A percentile compares a stretch with the other conserved stretches of the same genome.
phyloP scores from a whole-genome alignment of 805 yeast genomes.

The Phaffomyces thermotolerans region DNA sequence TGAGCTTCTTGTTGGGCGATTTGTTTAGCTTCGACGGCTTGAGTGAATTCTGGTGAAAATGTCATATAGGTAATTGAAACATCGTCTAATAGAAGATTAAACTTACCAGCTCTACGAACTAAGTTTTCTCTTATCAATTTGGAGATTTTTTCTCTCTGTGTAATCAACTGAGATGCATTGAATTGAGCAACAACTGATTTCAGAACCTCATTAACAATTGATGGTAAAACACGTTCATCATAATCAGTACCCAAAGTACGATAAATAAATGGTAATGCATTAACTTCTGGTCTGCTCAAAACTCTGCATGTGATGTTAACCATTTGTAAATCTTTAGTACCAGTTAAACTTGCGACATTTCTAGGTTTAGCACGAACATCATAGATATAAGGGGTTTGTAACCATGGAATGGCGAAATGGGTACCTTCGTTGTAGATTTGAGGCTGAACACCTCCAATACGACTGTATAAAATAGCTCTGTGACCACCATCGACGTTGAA shows the following conservation, averaged over 20 bases:
- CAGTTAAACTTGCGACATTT: constrained; percentile 91
- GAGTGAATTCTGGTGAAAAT: constrained; percentile 94
- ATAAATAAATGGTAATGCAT: constrained; percentile 73
- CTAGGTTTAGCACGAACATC: constrained; percentile 97
- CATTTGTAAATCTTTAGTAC: constrained; percentile 98
- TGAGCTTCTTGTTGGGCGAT: constrained; percentile 99
- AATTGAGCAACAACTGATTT: constrained; percentile 97
- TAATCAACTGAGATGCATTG: constrained; percentile 95
- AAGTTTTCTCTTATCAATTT: constrained; percentile 85
- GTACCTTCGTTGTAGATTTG: constrained; percentile 89
- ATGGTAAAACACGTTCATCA: constrained; percentile 94
- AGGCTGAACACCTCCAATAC: constrained; percentile 78
- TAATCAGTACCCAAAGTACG: constrained; percentile 92
- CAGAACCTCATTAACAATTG: constrained; percentile 96
- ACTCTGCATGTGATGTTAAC: constrained; percentile 99
- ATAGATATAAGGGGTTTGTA: constrained; percentile 85
- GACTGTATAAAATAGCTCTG: constrained; percentile 88
- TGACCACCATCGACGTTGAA: constrained; percentile 98
- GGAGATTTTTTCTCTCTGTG: constrained; percentile 97
- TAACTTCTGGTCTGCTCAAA: constrained; percentile 77
- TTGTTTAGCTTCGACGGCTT: constrained; percentile 97
- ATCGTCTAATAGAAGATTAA: constrained; percentile 85
- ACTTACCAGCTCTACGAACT: constrained; percentile 83
- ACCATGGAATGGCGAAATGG: constrained; percentile 88
- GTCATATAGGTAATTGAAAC: constrained; percentile 96